Conservation (phyloP, 2,329 filamentous ascomycete genomes). For the Colletotrichum abscissum region DNA sequence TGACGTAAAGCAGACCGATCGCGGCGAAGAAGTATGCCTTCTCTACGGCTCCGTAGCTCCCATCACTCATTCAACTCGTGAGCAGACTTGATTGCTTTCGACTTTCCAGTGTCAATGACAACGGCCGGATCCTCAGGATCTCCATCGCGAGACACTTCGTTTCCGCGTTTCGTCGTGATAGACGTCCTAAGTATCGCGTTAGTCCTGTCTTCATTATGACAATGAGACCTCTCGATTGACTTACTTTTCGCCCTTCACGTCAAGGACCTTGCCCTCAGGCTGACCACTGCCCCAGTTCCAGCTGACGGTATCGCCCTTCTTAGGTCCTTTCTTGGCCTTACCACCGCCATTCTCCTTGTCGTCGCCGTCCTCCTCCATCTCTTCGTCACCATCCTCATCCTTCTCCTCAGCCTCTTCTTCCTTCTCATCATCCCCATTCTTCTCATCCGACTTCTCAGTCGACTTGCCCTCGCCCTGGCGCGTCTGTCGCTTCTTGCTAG, state of each 20-base stretch:
- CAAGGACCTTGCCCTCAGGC: conserved; percentile 55
- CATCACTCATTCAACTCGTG: conserved; percentile 50
- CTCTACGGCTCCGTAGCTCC: neutral
- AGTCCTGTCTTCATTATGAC: neutral
- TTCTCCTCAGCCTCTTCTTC: conserved; percentile 33
- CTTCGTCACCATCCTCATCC: conserved; percentile 28
- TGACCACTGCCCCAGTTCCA: conserved; percentile 59
- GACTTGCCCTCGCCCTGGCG: conserved; percentile 37
- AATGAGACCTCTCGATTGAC: conserved; percentile 5
- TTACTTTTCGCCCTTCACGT: conserved; percentile 56
- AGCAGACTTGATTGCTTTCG: conserved; percentile 53
- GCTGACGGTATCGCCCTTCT: conserved; percentile 55
- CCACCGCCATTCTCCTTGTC: conserved; percentile 23
- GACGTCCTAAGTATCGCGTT: conserved; percentile 43
- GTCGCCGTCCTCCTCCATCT: conserved; percentile 31
- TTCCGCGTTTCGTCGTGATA: conserved; percentile 55
- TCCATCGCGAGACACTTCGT: conserved; percentile 53
- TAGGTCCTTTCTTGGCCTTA: conserved; percentile 45
- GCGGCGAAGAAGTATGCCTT: neutral
- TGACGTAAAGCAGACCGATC: conserved; percentile 38
- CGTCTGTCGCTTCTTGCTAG: conserved; percentile 39
- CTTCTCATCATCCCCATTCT: conserved; percentile 13
- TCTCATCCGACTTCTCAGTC: conserved; percentile 32
- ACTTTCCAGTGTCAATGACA: conserved; percentile 50
- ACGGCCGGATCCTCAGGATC: conserved; percentile 55